Conservation (phyloP, 805 yeast genomes). For the Myxozyma kluyveri region DNA sequence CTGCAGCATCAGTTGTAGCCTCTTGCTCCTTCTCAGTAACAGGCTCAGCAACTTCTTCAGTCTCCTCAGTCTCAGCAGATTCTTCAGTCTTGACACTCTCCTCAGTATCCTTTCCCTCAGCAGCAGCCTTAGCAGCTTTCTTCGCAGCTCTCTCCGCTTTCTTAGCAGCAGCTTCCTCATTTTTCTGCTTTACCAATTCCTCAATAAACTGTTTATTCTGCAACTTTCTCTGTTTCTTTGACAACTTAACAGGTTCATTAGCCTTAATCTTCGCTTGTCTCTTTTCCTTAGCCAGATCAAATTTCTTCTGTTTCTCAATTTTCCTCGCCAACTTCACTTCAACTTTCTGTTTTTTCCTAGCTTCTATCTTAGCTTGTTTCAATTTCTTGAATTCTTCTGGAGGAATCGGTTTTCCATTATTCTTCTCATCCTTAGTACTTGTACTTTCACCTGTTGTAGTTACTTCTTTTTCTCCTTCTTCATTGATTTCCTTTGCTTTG, state of each 20-base stretch:
- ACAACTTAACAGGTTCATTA: slow-evolving; percentile 2
- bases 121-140: background rate
- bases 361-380: background rate
- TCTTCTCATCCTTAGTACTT: background rate
- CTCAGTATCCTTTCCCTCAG: background rate
- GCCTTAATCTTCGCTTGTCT: background rate
- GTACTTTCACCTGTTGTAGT: background rate
- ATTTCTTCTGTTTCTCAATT: background rate
- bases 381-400: background rate
- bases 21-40: slow-evolving; percentile 51
- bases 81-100: background rate
- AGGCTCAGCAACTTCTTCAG: background rate
- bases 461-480: background rate
- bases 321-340: slow-evolving; percentile 3
- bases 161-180: slow-evolving; percentile 7
- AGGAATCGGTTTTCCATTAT: background rate
- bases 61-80: background rate
- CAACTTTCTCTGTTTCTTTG: slow-evolving; percentile 15
- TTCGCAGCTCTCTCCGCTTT: slow-evolving; percentile 6
- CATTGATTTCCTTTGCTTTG: background rate
- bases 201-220: slow-evolving; percentile 6
- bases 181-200: slow-evolving; percentile 2
- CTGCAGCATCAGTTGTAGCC: slow-evolving; percentile 67
- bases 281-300: slow-evolving; percentile 10
- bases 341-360: slow-evolving; percentile 12